Conservation (phyloP, 805 yeast species). For the Kodamaea leandrae region DNA sequence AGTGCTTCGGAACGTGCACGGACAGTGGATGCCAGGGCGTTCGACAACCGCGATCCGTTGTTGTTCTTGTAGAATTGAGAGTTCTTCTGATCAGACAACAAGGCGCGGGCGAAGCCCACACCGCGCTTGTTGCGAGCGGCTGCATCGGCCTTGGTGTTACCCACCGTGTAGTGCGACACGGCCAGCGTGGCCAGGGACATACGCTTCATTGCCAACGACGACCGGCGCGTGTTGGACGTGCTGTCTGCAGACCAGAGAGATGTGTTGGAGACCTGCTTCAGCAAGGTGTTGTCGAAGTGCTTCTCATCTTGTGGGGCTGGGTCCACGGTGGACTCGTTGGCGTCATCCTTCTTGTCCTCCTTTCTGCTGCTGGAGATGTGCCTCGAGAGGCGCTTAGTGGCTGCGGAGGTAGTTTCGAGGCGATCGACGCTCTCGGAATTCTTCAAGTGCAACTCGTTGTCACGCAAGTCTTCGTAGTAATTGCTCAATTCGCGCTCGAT, state of each 20-base stretch:
- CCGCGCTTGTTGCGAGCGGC: slow-evolving; percentile 18
- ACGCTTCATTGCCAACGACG: slow-evolving; percentile 31
- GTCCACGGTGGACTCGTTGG: slow-evolving; percentile 2
- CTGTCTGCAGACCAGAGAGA: slow-evolving; percentile 40
- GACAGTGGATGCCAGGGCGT: slow-evolving; percentile 6
- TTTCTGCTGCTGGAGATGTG: slow-evolving; percentile 9
- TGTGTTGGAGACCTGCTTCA: slow-evolving; percentile 28
- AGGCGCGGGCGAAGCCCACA: slow-evolving; percentile 43
- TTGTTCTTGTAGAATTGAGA: slow-evolving; percentile 21
- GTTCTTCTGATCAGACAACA: slow-evolving; percentile 29
- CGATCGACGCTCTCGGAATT: slow-evolving; percentile 1
- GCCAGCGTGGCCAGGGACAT: slow-evolving; percentile 29
- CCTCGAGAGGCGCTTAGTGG: slow-evolving; percentile 12
- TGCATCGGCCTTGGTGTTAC: slow-evolving; percentile 13
- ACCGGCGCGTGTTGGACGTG: slow-evolving; percentile 15
- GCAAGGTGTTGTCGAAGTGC: slow-evolving; percentile 9
- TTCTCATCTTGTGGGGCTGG: neutral
- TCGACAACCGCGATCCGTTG: slow-evolving; percentile 12
- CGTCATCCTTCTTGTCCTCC: slow-evolving; percentile 8
- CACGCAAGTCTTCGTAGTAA: slow-evolving; percentile 43
- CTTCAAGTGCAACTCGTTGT: slow-evolving; percentile 41
- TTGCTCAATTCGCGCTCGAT: slow-evolving; percentile 44
- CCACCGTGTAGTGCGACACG: slow-evolving; percentile 23
- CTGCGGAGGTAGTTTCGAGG: slow-evolving; percentile 1
- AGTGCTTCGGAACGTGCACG: slow-evolving; percentile 5